Evolutionary conservation across 768 basidiomycete species (phyloP).

Genomic region (Leucosporidium creatinivorum): DNA sequence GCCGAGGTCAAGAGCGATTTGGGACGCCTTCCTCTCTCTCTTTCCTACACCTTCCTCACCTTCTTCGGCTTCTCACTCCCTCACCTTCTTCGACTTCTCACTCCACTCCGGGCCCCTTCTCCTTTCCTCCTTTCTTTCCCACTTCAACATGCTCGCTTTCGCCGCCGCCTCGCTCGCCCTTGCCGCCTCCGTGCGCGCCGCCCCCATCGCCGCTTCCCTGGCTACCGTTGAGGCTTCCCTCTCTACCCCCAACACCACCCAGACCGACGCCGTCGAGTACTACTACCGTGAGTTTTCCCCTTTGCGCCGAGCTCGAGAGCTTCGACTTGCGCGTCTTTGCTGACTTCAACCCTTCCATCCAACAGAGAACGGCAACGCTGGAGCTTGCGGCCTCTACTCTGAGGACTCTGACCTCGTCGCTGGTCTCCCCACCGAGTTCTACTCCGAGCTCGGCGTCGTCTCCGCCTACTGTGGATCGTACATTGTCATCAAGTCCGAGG

Average conservation of each 20-base stretch:
- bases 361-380: constrained; percentile 57
- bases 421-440: constrained; percentile 52
- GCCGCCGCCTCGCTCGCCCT: constrained; percentile 30
- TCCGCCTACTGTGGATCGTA: constrained; percentile 61
- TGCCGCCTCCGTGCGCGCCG: constrained; percentile 39
- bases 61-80: background rate
- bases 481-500: constrained; percentile 58
- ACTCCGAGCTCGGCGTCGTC: constrained; percentile 41
- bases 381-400: constrained; percentile 62
- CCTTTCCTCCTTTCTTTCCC: constrained; percentile 1
- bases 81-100: background rate
- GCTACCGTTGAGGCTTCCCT: constrained; percentile 17
- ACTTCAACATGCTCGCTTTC: constrained; percentile 27
- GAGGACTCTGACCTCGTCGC: constrained; percentile 48
- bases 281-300: constrained; percentile 18
- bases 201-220: constrained; percentile 40
- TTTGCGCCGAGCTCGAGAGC: background rate
- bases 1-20: no score
- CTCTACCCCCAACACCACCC: constrained; percentile 19
- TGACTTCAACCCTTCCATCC: background rate
- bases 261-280: constrained; percentile 1
- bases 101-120: background rate
- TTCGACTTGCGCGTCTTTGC: background rate
- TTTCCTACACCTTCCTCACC: background rate
- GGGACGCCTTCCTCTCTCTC: no score